Evolutionary conservation across 495 filamentous ascomycete species (phyloP), one percentile per base, ranked within the genome.

Genomic region (Hypoxylon perforatum): DNA sequence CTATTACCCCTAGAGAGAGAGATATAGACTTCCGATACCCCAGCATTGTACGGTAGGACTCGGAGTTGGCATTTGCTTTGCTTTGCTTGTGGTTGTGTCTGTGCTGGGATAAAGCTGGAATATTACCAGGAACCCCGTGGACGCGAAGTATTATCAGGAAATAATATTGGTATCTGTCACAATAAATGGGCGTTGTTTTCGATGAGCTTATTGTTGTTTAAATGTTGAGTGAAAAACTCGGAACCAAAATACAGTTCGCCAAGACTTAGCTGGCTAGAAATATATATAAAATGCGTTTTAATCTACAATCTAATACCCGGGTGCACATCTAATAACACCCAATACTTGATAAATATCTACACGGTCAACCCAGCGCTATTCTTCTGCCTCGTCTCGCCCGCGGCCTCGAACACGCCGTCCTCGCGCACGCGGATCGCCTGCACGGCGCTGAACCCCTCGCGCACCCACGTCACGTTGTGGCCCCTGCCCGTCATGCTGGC

Each of bases 391-490:
- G 88, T 90, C 73, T 93, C 91, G 4, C 87, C 58, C 0, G 65
- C 71, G 0, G 76, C 76, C 61, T 75, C 67, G 25, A 78, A 77
- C 4, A 44, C 38, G 8, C 76, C 76, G 78, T 91, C 90, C 6
- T 67, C 70, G 56, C 87, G 61, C 21, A 84, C 67, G 7, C 85
- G 80, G 57, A 96, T 79, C 0, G 82, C 86, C 71, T 96, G 92
- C 3, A 88, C 91, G 1, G 86, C 80, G 60, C 87, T 91, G 73
- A 73, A 72, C 1, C 84, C 85, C 21, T 83, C 81, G 1, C 81
- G 84, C 49, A 91, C 76, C 86, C 87, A 92, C 0, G 86, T 88
- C 9, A 92, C 86, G 69, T 92, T 92, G 72, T 93, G 90, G 0
- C 90, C 90, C 18, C 79, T 76, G 0, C 63, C 65, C 22, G 76